Evolutionary conservation across 768 basidiomycete genomes (phyloP), one percentile per base, ranked within the genome.

Genomic region (Pleurotus djamor): DNA sequence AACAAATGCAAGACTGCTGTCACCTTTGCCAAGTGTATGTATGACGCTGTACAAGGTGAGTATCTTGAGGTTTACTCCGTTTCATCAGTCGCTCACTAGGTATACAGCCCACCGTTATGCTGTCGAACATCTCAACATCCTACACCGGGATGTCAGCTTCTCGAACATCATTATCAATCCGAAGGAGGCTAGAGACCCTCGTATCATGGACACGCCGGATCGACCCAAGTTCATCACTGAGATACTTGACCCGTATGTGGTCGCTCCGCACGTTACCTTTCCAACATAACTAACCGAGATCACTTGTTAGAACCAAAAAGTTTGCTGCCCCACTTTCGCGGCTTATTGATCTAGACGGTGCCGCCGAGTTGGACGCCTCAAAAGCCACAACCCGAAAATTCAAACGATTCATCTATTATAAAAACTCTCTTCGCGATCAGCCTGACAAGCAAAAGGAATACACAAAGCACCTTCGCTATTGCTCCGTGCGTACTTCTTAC

Each of bases 31-130:
- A 58, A 58, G n/a, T 44, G 34, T 4, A 48, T 58, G 57, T 58
- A 58, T 16, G 57, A 58, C 21, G 21, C 17, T 10, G 45, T 58
- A 9, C 45, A 58, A 58, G 57, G 57, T 58, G 12, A 36, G 55
- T 38, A 28, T 28, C 21, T 28, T 28, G 21, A 28, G 21, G 21
- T 28, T 28, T 28, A 28, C 21, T 28, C 21, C 21, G 21, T 28
- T 28, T 28, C 21, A 28, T 28, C 21, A 28, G 21, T 28, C 21
- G 21, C 21, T 28, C 21, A 28, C 21, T 28, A 28, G 21, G 21
- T 28, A 28, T 28, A 28, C 21, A 43, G 41, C 41, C 10, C 41
- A 43, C n/a, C 41, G 41, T 9, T 43, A n/a, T 9, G 41, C 41
- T n/a, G 41, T 43, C 41, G 41, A 43, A 2, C 41, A 43, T 9